Evolutionary conservation across 2,329 filamentous ascomycete genomes (phyloP).

Genomic region (Ampelomyces quisqualis): DNA sequence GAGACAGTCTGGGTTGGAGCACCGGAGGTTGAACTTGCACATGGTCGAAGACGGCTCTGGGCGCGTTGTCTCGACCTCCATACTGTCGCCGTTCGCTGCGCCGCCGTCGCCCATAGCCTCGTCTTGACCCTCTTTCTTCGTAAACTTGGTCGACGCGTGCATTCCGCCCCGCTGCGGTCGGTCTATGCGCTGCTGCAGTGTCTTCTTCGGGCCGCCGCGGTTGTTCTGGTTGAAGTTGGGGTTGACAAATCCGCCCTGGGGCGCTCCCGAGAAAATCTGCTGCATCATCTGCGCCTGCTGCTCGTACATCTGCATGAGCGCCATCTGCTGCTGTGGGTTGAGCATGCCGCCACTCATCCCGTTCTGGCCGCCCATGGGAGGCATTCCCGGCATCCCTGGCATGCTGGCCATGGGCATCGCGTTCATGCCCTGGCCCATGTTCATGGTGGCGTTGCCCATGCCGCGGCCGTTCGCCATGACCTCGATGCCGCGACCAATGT

Average conservation of each 20-base stretch:
- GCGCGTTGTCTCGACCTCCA: conserved; percentile 66
- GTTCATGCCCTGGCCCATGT: conserved; percentile 37
- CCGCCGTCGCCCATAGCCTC: conserved; percentile 42
- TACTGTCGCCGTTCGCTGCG: conserved; percentile 47
- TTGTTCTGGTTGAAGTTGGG: conserved; percentile 54
- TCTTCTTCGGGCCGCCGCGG: conserved; percentile 48
- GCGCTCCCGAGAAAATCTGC: conserved; percentile 40
- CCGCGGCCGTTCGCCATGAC: conserved; percentile 46
- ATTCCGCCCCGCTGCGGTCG: conserved; percentile 45
- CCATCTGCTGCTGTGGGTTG: conserved; percentile 69
- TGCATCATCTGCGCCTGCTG: conserved; percentile 69
- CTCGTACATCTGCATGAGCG: conserved; percentile 75
- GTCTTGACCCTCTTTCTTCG: conserved; percentile 49
- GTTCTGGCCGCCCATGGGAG: conserved; percentile 42
- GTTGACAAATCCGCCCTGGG: conserved; percentile 55
- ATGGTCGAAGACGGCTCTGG: conserved; percentile 63
- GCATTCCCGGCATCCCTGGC: conserved; percentile 34
- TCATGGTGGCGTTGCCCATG: conserved; percentile 33
- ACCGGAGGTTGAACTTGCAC: conserved; percentile 87
- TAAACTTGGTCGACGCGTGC: conserved; percentile 55
- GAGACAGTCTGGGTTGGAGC: conserved; percentile 84
- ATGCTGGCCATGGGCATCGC: conserved; percentile 36
- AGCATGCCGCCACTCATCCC: conserved; percentile 56
- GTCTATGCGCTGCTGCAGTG: conserved; percentile 73
- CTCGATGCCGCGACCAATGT: conserved; percentile 36